Evolutionary conservation across 73 alveolate genomes (phyloP), one percentile per base, ranked within the genome.

Genomic region (Paramecium pentaurelia): DNA sequence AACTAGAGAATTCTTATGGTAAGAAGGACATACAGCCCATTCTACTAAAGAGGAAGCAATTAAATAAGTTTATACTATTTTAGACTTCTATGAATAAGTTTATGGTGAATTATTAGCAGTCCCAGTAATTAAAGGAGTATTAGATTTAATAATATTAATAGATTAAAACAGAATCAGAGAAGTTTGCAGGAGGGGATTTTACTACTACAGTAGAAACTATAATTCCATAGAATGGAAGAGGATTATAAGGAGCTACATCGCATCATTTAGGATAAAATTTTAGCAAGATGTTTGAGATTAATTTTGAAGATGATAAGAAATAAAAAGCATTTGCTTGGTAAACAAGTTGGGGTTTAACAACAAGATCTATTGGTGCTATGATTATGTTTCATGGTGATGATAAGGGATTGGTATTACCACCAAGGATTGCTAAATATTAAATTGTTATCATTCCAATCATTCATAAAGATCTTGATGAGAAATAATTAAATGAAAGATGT

Each of bases 21-120:
- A 99, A 95, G 99, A 99, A 92, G 99, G 99, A n/a, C 99, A 99
- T 92, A 99, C 99, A 1, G 99, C 99, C 20, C 99, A 98, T 87
- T 98, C 99, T 8, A 97, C 99, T 2, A 94, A 93, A 51, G 99
- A 96, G 92, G 99, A 98, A 93, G 99, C 99, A 0, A 96, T 85
- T 64, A 96, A 97, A 58, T 91, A 94, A 96, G 99, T 98, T 34
- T 91, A 84, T 44, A 92, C 95, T 22, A 98, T 98, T 59, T 96
- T 98, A 68, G 99, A 99, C 49, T 97, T 93, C 89, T 99, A 99
- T 93, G 97, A 96, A 38, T 91, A 77, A 42, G 97, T 96, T 77
- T 99, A 98, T 92, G 97, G 96, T 58, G 99, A 99, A 60, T 92
- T 98, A 84, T 95, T 97, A 34, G 99, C 99, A 11, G 98, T 99